Percentiles rank a stretch among this genome's conserved stretches.
phyloP scores from a whole-genome alignment of 306 rosid genomes.

The Prunus kanzakura region DNA sequence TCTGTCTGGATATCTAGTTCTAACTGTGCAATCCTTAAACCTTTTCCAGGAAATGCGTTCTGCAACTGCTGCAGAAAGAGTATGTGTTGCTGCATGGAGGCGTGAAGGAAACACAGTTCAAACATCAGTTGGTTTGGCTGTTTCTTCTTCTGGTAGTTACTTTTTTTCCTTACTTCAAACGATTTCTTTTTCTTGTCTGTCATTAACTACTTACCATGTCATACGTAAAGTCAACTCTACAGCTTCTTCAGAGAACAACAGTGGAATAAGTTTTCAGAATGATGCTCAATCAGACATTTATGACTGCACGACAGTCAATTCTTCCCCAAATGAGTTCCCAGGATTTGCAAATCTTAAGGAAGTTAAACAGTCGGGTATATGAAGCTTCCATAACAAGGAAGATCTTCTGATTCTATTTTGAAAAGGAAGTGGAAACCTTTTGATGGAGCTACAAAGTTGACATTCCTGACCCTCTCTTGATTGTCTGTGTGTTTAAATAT shows the following conservation, averaged over 20 bases:
- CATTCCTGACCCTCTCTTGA: neutral
- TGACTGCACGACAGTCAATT: slow-evolving; percentile 31
- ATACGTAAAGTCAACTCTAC: slow-evolving; percentile 32
- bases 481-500: neutral
- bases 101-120: slow-evolving; percentile 50
- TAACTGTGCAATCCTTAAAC: neutral
- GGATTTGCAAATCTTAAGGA: slow-evolving; percentile 52
- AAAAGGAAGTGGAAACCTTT: no score
- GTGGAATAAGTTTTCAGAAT: slow-evolving; percentile 38
- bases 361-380: slow-evolving; percentile 57
- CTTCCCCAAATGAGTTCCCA: slow-evolving; percentile 57
- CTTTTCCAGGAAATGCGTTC: slow-evolving; percentile 55
- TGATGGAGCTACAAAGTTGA: neutral
- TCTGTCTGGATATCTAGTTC: neutral
- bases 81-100: slow-evolving; percentile 43
- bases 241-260: slow-evolving; percentile 38
- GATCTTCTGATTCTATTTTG: neutral
- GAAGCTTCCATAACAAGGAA: slow-evolving; percentile 2
- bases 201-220: slow-evolving; percentile 12
- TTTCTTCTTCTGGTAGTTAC: slow-evolving; percentile 33
- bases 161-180: neutral
- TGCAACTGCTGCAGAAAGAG: slow-evolving; percentile 40
- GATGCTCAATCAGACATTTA: slow-evolving; percentile 51
- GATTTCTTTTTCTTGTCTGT: neutral
- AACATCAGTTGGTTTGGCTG: slow-evolving; percentile 34